Evolutionary conservation across 1,139 yeast species (phyloP), one percentile per base, ranked within the genome.

Genomic region (Candida tropicalis): DNA sequence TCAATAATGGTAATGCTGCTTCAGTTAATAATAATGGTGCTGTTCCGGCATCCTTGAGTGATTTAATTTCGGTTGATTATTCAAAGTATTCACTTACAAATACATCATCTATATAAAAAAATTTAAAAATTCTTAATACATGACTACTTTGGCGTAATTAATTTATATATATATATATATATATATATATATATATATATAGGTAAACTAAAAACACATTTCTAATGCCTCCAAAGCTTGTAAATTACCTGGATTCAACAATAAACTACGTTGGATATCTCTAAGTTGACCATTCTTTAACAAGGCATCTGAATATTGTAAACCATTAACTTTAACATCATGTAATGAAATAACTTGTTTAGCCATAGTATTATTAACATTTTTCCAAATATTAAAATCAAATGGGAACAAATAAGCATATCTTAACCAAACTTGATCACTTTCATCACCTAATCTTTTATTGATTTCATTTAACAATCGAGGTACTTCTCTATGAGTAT

Each of bases 331-430:
- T 47, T 75, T 75, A 16, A 85, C 70, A 44, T 78, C 78, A 2
- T 53, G 48, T 45, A 84, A 66, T 0, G 62, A 50, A 0, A 88
- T 81, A 9, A 81, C 72, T 5, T 65, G 57, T 26, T 72, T 52
- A 0, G 77, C 76, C 68, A 75, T 69, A 37, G 66, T 66, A 15
- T 66, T 58, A 54, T 80, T 79, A 34, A 91, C 60, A 17, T 77
- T 68, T 36, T 69, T 70, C 98, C 98, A 91, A 6, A 87, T 75
- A 15, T 68, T 66, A 50, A 72, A 72, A 53, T 84, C 87, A 32
- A 77, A 76, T 0, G 97, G 97, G 66, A 87, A 85, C 54, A 85
- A 66, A 48, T 84, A 66, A 0, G 95, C 91, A 13, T 81, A 75
- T 54, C 83, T 75, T 54, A 84, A 86, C 89, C 95, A 85, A 4